Conservation (phyloP, 2,329 filamentous ascomycete species). For the Pleurostoma richardsiae region DNA sequence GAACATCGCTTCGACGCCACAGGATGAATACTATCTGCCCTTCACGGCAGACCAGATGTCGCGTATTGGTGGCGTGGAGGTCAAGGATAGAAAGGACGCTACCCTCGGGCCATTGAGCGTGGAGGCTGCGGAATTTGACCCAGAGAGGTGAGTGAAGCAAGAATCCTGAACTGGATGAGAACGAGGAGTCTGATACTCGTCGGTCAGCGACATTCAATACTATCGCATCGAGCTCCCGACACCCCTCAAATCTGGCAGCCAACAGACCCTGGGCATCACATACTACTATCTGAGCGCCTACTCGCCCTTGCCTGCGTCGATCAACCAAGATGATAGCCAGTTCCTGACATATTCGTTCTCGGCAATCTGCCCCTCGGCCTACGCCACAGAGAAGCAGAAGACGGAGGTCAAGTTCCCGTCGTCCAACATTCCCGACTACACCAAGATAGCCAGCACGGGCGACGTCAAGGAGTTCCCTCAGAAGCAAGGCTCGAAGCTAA, state of each 20-base stretch:
- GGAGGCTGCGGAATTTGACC: conserved; percentile 61
- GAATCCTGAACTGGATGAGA: neutral
- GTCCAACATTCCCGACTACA: conserved; percentile 78
- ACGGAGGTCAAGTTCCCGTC: conserved; percentile 90
- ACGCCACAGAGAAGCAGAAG: conserved; percentile 87
- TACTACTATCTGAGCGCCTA: conserved; percentile 80
- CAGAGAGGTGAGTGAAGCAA: conserved; percentile 43
- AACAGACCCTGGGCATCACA: conserved; percentile 82
- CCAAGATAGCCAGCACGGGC: conserved; percentile 61
- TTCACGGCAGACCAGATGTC: conserved; percentile 74
- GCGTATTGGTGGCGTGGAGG: conserved; percentile 80
- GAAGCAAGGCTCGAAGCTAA: conserved; percentile 80
- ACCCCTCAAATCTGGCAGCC: conserved; percentile 68
- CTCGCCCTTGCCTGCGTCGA: conserved; percentile 71
- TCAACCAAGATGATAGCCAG: conserved; percentile 82
- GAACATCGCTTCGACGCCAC: conserved; percentile 73
- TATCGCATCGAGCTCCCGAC: conserved; percentile 76
- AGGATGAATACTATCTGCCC: conserved; percentile 86
- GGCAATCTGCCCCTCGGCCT: conserved; percentile 77
- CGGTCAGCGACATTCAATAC: conserved; percentile 65
- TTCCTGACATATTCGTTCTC: conserved; percentile 84
- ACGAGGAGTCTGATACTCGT: neutral
- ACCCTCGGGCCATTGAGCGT: conserved; percentile 63
- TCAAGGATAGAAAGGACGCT: conserved; percentile 82
- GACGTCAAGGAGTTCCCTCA: conserved; percentile 61